These are phyloP conservation scores for Talinum fruticosum DNA, from an alignment of 148 eudicot genomes.

Conservation along the genomic window DNA sequence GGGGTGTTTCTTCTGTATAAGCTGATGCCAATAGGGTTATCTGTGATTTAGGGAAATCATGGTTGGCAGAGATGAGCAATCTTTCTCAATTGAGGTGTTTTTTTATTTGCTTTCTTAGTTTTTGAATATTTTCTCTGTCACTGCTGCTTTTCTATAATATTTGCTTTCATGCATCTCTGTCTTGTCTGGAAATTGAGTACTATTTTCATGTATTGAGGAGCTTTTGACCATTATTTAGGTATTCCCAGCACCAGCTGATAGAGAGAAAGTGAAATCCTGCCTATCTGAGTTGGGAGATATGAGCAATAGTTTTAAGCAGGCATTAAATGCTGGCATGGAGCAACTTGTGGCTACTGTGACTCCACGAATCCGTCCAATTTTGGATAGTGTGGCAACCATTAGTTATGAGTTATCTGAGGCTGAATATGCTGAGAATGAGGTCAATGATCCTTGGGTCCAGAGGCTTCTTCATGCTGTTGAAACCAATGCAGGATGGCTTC, in stretches of 20 bases:
- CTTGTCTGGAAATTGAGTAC: neutral
- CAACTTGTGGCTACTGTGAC: constrained; percentile 74
- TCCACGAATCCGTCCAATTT: constrained; percentile 72
- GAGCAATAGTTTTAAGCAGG: constrained; percentile 75
- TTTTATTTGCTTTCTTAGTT: neutral
- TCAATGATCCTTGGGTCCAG: constrained; percentile 95
- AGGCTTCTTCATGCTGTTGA: constrained; percentile 88
- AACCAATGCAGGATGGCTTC: constrained; percentile 79
- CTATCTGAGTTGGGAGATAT: constrained; percentile 70
- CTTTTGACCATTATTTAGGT: constrained; percentile 38
- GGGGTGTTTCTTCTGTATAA: too few species aligned
- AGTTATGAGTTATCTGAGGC: constrained; percentile 90
- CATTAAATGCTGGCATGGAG: constrained; percentile 70
- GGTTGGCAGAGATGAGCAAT: neutral
- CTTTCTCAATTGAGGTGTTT: neutral
- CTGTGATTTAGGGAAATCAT: neutral
- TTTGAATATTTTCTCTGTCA: neutral
- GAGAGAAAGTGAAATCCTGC: constrained; percentile 82
- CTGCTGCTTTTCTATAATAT: neutral
- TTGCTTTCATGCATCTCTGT: neutral
- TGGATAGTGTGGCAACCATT: constrained; percentile 80
- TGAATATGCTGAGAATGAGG: constrained; percentile 93
- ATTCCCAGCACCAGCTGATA: constrained; percentile 76
- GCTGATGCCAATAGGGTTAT: too few species aligned
- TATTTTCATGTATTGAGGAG: neutral